Evolutionary conservation across 768 basidiomycete species (phyloP), one percentile per base, ranked within the genome.

Genomic region (Lactarius pseudohatsudake): DNA sequence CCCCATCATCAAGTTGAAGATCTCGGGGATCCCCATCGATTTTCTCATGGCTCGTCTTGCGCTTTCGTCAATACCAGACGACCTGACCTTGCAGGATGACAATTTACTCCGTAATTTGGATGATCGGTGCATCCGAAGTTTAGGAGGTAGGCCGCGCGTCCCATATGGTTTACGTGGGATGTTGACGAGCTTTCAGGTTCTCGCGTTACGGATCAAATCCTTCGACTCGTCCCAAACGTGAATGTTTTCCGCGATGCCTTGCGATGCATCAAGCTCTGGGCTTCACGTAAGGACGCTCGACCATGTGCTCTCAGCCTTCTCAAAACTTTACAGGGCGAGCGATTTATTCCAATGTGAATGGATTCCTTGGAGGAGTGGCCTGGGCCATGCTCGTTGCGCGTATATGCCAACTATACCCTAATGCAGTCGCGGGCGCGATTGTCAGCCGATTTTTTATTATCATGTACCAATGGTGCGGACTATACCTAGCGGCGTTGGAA

Each of bases 371-470:
- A 64, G 97, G 97, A 73, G 96, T 98, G 2, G 96, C 96, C 34
- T 99, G 97, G 97, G 93, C 96, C 4, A 91, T 98, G 82, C 86
- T 98, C 47, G 96, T 98, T n/a, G 97, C 97, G 59, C 89, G 97
- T 77, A 95, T 98, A 83, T 99, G 97, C 79, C 97, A 99, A 74
- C 79, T 99, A 62, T 99, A 98, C 76, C 97, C 97, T 36, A 97
- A 89, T 68, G 96, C 94, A 9, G 87, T 88, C 66, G 94, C 96
- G 15, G 94, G 95, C 18, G 93, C 92, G 4, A 95, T 99, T 70
- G 94, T 99, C 75, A 95, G 94, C 79, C 85, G 95, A 71, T 98
- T 99, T 79, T 99, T 98, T 75, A 93, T 96, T 69, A 97, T 99
- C 74, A 95, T 96, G 88, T 91, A 94, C 75, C 91, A 95, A 80